These are phyloP conservation scores for Termitomyces sp. DNA, from an alignment of 768 basidiomycete species.

Conservation along the genomic window DNA sequence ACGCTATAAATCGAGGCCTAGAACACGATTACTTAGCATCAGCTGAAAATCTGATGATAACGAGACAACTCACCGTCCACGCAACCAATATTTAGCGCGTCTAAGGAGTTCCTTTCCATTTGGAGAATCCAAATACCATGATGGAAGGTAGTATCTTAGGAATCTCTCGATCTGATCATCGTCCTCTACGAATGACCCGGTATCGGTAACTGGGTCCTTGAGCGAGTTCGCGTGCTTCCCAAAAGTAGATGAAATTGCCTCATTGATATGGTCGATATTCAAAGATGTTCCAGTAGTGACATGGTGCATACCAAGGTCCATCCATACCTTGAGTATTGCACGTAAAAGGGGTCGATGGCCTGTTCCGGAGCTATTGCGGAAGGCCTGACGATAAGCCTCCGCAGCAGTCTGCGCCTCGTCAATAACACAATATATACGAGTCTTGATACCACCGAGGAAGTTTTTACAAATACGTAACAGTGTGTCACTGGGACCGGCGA, in stretches of 20 bases:
- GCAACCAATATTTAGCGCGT: neutral
- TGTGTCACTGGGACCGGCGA: no score
- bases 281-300: neutral
- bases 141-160: neutral
- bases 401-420: slow-evolving; percentile 4
- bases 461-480: neutral
- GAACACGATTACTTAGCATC: neutral
- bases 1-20: slow-evolving; percentile 2
- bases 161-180: neutral
- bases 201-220: neutral
- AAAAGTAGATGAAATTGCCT: neutral
- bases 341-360: neutral
- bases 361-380: neutral
- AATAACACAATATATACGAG: neutral
- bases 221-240: neutral
- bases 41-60: neutral
- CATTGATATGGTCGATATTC: neutral
- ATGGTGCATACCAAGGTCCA: neutral
- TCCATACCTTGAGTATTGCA: neutral
- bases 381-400: neutral
- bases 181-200: neutral
- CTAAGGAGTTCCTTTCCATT: neutral
- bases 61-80: neutral
- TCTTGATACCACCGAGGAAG: neutral
- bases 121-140: neutral